Conservation (phyloP, 2,329 filamentous ascomycete species). For the Exophiala viscosa region DNA sequence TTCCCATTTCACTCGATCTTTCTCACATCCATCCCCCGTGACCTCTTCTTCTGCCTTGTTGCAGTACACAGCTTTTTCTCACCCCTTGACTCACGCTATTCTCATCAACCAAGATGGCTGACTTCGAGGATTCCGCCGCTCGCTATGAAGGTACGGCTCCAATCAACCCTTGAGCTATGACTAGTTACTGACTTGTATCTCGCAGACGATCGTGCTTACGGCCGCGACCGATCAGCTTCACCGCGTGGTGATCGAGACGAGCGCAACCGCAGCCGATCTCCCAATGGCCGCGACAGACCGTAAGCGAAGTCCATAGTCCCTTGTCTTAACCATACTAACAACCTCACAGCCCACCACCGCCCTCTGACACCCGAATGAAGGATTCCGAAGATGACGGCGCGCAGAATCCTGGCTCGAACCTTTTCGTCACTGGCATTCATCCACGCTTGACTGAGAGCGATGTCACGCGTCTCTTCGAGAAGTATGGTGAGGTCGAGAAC, state of each 20-base stretch:
- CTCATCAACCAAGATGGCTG: conserved; percentile 39
- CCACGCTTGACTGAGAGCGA: conserved; percentile 85
- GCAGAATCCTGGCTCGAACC: conserved; percentile 90
- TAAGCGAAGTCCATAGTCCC: conserved; percentile 32
- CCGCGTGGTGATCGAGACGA: conserved; percentile 57
- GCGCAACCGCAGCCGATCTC: conserved; percentile 62
- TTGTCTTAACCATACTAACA: conserved; percentile 19
- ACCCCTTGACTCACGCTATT: not conserved
- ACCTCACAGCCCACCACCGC: conserved; percentile 41
- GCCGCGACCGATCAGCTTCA: conserved; percentile 65
- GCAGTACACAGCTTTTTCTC: not conserved
- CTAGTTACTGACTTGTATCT: conserved; percentile 6
- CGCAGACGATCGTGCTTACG: conserved; percentile 59
- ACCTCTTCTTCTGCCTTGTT: not conserved
- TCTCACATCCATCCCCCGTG: not conserved
- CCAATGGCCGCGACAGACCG: conserved; percentile 57
- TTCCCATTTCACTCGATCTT: not conserved
- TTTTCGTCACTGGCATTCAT: conserved; percentile 98
- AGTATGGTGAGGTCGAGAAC: conserved; percentile 97
- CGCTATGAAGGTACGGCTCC: conserved; percentile 59
- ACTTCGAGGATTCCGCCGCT: conserved; percentile 64
- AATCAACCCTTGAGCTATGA: no score
- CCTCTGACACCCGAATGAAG: conserved; percentile 45
- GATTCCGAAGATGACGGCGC: conserved; percentile 63
- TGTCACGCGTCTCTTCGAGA: conserved; percentile 92